These are phyloP conservation scores for Shiraia bambusicola DNA, from an alignment of 2,329 filamentous ascomycete species.

Conservation along the genomic window DNA sequence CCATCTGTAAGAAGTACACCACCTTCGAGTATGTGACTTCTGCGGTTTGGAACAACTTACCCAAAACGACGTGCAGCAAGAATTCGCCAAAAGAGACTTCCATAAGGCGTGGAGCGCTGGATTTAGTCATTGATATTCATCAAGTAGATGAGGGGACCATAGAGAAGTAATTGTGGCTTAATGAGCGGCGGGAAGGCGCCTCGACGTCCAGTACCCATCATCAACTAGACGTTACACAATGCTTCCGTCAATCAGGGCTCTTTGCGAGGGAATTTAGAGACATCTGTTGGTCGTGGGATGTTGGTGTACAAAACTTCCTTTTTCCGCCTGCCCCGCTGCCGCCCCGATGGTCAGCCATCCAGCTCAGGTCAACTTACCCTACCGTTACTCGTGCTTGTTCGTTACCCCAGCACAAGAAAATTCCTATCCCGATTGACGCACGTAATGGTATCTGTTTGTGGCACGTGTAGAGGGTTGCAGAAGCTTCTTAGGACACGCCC, in stretches of 20 bases:
- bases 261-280: neutral
- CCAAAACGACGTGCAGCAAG: too few species aligned
- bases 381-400: conserved; percentile 9
- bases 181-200: too few species aligned
- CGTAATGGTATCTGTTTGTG: conserved; percentile 36
- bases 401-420: conserved; percentile 2
- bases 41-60: too few species aligned
- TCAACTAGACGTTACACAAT: too few species aligned
- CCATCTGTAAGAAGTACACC: neutral
- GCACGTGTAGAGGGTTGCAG: conserved; percentile 39
- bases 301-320: conserved; percentile 5
- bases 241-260: too few species aligned
- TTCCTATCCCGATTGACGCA: conserved; percentile 1
- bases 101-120: conserved; percentile 3
- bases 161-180: too few species aligned
- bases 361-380: conserved; percentile 7
- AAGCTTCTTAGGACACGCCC: conserved; percentile 28
- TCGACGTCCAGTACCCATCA: too few species aligned
- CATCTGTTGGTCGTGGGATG: conserved; percentile 5
- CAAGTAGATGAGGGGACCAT: conserved; percentile 7
- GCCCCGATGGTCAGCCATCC: conserved; percentile 1
- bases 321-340: conserved; percentile 14
- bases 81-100: neutral
- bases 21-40: too few species aligned
- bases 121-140: conserved; percentile 2